Evolutionary conservation across 208 protist species (phyloP).

Genomic region (Leptomonas pyrrhocoris): DNA sequence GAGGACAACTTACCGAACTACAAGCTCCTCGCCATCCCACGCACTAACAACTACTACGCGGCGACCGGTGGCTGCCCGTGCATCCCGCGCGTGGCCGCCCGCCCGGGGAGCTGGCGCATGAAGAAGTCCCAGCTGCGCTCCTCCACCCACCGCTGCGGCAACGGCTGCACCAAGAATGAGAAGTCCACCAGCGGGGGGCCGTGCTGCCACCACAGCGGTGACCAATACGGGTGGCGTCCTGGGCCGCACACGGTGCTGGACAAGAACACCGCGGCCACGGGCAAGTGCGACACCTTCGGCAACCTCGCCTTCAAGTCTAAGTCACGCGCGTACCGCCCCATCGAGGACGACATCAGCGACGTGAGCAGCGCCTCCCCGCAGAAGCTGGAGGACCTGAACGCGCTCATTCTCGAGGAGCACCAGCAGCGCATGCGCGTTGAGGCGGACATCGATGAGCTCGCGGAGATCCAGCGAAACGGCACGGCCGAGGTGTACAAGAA

Average conservation of each 20-base stretch:
- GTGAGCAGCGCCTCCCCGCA: conserved; percentile 63
- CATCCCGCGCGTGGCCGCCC: conserved; percentile 64
- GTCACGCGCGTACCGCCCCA: conserved; percentile 19
- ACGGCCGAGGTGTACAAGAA: conserved; percentile 60
- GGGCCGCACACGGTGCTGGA: conserved; percentile 67
- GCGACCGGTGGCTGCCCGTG: conserved; percentile 73
- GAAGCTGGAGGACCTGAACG: conserved; percentile 78
- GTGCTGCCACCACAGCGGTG: conserved; percentile 62
- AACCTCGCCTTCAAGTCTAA: conserved; percentile 77
- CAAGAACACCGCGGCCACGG: conserved; percentile 67
- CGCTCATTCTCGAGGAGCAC: conserved; percentile 77
- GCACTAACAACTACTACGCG: conserved; percentile 85
- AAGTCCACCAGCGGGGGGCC: conserved; percentile 17
- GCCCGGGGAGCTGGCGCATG: conserved; percentile 73
- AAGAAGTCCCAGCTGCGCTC: conserved; percentile 64
- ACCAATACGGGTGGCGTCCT: conserved; percentile 66
- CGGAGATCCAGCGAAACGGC: conserved; percentile 44
- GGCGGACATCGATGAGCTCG: conserved; percentile 62
- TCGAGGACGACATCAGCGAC: conserved; percentile 53
- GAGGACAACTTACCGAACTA: conserved; percentile 63
- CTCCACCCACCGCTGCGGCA: conserved; percentile 42
- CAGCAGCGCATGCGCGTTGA: conserved; percentile 57
- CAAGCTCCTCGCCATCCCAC: conserved; percentile 65
- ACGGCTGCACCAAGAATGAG: conserved; percentile 46
- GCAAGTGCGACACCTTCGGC: conserved; percentile 81